Conservation (phyloP, 83 land plant species). For the Diphasiastrum complanatum region DNA sequence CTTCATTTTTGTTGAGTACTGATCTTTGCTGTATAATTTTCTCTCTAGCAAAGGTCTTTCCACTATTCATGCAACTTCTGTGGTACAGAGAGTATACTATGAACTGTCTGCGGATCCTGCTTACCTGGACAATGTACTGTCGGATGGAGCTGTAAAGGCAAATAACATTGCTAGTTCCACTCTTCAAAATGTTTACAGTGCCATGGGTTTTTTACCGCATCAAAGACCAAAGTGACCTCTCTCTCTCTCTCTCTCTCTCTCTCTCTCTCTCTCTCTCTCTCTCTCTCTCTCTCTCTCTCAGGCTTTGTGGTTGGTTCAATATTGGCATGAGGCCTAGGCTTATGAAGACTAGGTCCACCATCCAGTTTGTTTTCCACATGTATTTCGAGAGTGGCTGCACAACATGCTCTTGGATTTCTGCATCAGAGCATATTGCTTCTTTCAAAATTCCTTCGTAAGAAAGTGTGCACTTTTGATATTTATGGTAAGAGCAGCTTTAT, state of each 20-base stretch:
- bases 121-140: slow-evolving; percentile 65
- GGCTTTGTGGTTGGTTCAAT: too few species aligned
- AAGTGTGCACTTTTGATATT: too few species aligned
- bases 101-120: slow-evolving; percentile 68
- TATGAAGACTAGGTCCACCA: too few species aligned
- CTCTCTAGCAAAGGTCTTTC: background rate
- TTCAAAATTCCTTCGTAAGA: too few species aligned
- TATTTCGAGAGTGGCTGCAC: too few species aligned
- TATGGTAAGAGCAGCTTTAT: too few species aligned
- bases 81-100: slow-evolving; percentile 52
- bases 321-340: too few species aligned
- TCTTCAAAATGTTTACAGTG: slow-evolving; percentile 68
- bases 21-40: too few species aligned
- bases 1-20: too few species aligned
- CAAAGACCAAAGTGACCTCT: background rate
- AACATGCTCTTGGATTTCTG: too few species aligned
- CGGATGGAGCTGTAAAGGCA: slow-evolving; percentile 80
- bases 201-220: slow-evolving; percentile 74
- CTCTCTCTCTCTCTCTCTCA: slow-evolving; percentile 8
- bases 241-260: background rate
- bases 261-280: slow-evolving; percentile 4
- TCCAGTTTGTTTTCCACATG: too few species aligned
- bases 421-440: too few species aligned
- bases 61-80: background rate
- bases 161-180: slow-evolving; percentile 64